phyloP scores from a whole-genome alignment of 1,284 basidiomycete species.

The Boletus semigastroideus region DNA sequence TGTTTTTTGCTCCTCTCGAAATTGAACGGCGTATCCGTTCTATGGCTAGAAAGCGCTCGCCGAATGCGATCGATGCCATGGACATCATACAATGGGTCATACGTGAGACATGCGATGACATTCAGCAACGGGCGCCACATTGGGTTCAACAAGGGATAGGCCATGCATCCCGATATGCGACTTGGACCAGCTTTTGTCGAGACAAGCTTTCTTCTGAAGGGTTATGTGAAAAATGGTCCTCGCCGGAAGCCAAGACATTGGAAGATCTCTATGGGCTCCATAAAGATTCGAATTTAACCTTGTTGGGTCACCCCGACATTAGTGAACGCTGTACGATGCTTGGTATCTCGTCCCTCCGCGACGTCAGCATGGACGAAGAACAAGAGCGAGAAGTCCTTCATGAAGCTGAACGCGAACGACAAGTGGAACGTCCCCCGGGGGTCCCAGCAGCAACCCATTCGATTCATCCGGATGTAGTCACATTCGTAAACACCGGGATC shows the following conservation, averaged over 20 bases:
- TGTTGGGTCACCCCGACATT: slow-evolving; percentile 24
- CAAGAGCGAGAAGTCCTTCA: slow-evolving; percentile 49
- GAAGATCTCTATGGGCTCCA: slow-evolving; percentile 38
- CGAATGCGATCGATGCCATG: slow-evolving; percentile 20
- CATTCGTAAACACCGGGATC: slow-evolving; percentile 29
- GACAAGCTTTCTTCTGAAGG: background rate
- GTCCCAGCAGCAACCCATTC: slow-evolving; percentile 22
- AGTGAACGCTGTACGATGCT: slow-evolving; percentile 29
- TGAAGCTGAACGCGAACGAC: slow-evolving; percentile 42
- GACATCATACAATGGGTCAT: slow-evolving; percentile 49
- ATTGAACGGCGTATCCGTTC: slow-evolving; percentile 42
- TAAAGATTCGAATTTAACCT: background rate
- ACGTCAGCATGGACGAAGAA: slow-evolving; percentile 41
- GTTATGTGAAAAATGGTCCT: slow-evolving; percentile 36
- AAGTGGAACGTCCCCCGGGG: slow-evolving; percentile 37
- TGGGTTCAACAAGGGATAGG: slow-evolving; percentile 51
- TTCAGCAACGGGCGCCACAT: slow-evolving; percentile 38
- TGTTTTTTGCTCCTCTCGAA: slow-evolving; percentile 51
- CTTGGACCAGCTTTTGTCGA: slow-evolving; percentile 29
- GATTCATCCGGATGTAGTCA: slow-evolving; percentile 19
- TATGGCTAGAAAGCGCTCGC: slow-evolving; percentile 9
- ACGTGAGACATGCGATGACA: slow-evolving; percentile 43
- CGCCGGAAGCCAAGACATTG: slow-evolving; percentile 39
- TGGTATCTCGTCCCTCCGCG: slow-evolving; percentile 19
- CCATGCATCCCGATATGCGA: slow-evolving; percentile 34